phyloP scores from a whole-genome alignment of 2,329 filamentous ascomycete genomes.

The Trichoderma sp. region DNA sequence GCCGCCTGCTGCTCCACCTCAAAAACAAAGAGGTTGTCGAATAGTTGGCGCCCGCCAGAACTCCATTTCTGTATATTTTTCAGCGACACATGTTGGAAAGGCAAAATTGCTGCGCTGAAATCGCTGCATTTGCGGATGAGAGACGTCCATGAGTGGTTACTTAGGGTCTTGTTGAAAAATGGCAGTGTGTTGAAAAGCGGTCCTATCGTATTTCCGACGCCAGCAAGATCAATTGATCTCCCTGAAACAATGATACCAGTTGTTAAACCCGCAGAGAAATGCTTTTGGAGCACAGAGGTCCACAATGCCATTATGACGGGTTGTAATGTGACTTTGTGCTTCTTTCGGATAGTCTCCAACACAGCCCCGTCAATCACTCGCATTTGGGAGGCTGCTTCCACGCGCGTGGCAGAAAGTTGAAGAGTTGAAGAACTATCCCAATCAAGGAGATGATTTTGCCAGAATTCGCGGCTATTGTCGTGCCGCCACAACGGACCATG shows the following conservation, averaged over 20 bases:
- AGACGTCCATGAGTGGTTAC: conserved; percentile 59
- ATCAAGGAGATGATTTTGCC: conserved; percentile 60
- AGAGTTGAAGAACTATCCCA: conserved; percentile 34
- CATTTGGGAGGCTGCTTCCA: conserved; percentile 26
- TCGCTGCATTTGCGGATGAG: conserved; percentile 68
- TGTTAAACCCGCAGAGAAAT: conserved; percentile 53
- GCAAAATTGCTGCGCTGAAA: conserved; percentile 68
- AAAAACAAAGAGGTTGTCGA: conserved; percentile 84
- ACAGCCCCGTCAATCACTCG: conserved; percentile 43
- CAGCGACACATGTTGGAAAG: conserved; percentile 74
- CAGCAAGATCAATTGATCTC: conserved; percentile 68
- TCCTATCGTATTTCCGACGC: conserved; percentile 70
- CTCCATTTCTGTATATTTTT: conserved; percentile 82
- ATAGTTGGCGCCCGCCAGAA: conserved; percentile 62
- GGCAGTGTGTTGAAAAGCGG: conserved; percentile 92
- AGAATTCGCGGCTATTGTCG: conserved; percentile 60
- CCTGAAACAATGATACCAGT: conserved; percentile 82
- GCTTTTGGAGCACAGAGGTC: conserved; percentile 62
- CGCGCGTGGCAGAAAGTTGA: conserved; percentile 17
- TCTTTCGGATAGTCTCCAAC: conserved; percentile 58
- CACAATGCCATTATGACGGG: conserved; percentile 77
- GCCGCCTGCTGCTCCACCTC: conserved; percentile 55
- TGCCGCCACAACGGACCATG: conserved; percentile 67
- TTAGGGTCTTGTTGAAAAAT: conserved; percentile 57
- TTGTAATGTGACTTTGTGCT: conserved; percentile 75